Conservation (phyloP, 1,284 basidiomycete genomes). For the Moesziomyces sp. region DNA sequence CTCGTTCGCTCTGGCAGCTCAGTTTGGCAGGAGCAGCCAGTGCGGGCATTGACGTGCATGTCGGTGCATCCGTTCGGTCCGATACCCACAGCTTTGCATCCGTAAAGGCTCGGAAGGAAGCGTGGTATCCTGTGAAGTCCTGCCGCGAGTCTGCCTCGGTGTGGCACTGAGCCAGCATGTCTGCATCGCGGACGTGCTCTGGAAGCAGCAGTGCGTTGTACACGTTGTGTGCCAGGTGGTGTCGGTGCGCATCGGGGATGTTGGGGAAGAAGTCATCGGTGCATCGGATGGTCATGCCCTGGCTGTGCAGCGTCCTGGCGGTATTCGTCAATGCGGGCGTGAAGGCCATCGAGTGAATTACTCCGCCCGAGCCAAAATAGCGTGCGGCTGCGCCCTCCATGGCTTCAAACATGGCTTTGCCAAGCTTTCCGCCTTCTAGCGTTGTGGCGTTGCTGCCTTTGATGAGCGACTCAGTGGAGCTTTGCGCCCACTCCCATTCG, state of each 20-base stretch:
- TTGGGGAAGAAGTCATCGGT: conserved; percentile 63
- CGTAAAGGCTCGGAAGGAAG: conserved; percentile 59
- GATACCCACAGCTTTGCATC: conserved; percentile 36
- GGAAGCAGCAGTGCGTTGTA: conserved; percentile 49
- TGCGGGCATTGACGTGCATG: conserved; percentile 10
- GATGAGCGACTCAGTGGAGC: neutral
- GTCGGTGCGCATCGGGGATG: conserved; percentile 58
- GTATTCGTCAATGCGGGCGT: conserved; percentile 29
- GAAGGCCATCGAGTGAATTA: conserved; percentile 62
- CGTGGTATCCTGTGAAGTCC: conserved; percentile 48
- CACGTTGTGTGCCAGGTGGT: conserved; percentile 58
- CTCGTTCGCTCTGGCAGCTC: neutral
- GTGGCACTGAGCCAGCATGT: conserved; percentile 59
- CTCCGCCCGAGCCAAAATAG: conserved; percentile 50
- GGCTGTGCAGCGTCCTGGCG: conserved; percentile 28
- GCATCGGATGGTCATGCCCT: conserved; percentile 19
- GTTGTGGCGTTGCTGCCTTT: neutral
- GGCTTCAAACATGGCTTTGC: conserved; percentile 27
- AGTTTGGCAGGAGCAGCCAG: conserved; percentile 11
- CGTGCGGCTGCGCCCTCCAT: conserved; percentile 48
- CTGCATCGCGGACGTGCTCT: conserved; percentile 52
- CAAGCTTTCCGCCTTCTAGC: neutral
- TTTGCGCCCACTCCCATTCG: conserved; percentile 39
- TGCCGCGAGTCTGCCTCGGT: conserved; percentile 8
- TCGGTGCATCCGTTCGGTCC: conserved; percentile 22